A percentile compares a stretch with the other conserved stretches of the same genome.
Evolutionary conservation across 2,329 filamentous ascomycete species (phyloP).

Genomic region (Rutstroemia sp.): DNA sequence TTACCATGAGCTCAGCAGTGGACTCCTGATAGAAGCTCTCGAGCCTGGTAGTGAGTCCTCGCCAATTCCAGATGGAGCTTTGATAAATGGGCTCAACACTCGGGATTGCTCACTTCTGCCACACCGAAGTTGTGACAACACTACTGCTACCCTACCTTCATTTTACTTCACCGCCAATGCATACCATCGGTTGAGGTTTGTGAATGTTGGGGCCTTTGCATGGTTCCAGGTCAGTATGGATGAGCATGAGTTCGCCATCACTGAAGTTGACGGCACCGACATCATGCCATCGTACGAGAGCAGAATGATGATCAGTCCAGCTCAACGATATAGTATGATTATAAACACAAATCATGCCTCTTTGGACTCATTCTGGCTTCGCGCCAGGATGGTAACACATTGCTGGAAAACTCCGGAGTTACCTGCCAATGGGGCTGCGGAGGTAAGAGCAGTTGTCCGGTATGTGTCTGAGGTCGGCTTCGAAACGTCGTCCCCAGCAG

Average conservation of each 20-base stretch:
- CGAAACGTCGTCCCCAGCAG: conserved; percentile 7
- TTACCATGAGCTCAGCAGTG: conserved; percentile 53
- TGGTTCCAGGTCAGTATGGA: conserved; percentile 67
- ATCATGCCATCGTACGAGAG: conserved; percentile 52
- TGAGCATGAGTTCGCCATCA: conserved; percentile 54
- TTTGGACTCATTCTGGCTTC: conserved; percentile 52
- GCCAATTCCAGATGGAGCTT: conserved; percentile 38
- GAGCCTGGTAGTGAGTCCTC: conserved; percentile 36
- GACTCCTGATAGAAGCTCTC: conserved; percentile 32
- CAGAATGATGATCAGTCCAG: conserved; percentile 59
- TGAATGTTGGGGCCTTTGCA: conserved; percentile 65
- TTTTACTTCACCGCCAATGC: conserved; percentile 45
- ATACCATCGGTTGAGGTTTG: conserved; percentile 57
- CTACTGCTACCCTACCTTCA: conserved; percentile 32
- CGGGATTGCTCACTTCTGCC: conserved; percentile 33
- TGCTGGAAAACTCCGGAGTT: conserved; percentile 49
- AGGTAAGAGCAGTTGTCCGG: conserved; percentile 42
- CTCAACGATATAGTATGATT: conserved; percentile 63
- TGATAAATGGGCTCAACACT: conserved; percentile 38
- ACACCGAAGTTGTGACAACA: conserved; percentile 38
- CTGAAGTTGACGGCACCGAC: conserved; percentile 64
- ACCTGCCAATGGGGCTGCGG: conserved; percentile 35
- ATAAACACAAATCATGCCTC: conserved; percentile 51
- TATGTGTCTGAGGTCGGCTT: conserved; percentile 30
- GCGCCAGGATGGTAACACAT: conserved; percentile 52